Evolutionary conservation across 2,329 filamentous ascomycete genomes (phyloP), one percentile per base, ranked within the genome.

Genomic region (Fusarium bactridioides): DNA sequence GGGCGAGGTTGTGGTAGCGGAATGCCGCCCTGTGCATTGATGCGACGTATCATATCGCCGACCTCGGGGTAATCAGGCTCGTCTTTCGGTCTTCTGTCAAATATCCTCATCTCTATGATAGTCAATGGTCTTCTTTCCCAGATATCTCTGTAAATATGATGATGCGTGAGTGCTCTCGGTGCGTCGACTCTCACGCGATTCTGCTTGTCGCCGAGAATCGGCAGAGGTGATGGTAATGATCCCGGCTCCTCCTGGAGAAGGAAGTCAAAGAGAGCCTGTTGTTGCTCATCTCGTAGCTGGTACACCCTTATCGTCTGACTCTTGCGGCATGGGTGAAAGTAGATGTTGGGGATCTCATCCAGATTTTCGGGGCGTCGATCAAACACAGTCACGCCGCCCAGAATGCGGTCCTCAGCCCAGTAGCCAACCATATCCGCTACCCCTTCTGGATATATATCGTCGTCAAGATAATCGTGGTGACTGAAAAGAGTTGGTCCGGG

Each of bases 41-140:
- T 48, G 6, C 31, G 53, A 8, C 55, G 56, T 19, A 72, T 27
- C 38, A 62, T 59, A 1, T 58, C 62, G 12, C 45, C 57, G 38
- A 67, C 54, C 25, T 70, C 59, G 1, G 67, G 67, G 27, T 73
- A 73, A 11, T 73, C 70, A 9, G 70, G 29, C 13, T 58, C 71
- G 18, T 66, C 53, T 40, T 68, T 25, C 3, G 70, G 71, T n/a
- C 59, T 51, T 18, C 23, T 73, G n/a, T 64, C 47, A 18, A 63
- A 41, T 10, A 61, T 48, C 1, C 62, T 45, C 41, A 61, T 29
- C 0, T 73, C 69, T 5, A 58, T 41, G 1, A 56, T 55, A 7
- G 47, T 50, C 1, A 63, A 33, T 18, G 67, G 57, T 4, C 68
- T 64, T 4, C 61, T 55, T 47, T 74, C 71, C 70, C 70, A 73